Evolutionary conservation across 768 basidiomycete species (phyloP), one percentile per base, ranked within the genome.

Genomic region (Pleurotus giganteus): DNA sequence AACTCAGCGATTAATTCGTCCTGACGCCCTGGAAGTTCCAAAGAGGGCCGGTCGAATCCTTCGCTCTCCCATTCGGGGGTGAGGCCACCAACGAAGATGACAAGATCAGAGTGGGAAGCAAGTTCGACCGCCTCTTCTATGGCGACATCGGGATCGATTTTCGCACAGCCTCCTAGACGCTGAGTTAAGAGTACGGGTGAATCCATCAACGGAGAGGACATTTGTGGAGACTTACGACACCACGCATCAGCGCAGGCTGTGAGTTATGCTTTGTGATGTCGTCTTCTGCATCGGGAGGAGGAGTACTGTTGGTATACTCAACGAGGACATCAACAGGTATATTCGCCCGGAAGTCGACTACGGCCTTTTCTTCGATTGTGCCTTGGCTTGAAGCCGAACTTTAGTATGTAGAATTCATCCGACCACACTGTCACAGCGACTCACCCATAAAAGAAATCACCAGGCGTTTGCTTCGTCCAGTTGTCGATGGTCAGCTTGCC

Each of bases 61-160:
- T 89, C 88, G 57, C 81, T 83, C 69, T 90, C 87, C 83, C 84
- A 89, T 67, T 90, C 85, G 0, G 82, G 80, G 27, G 82, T 82
- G 19, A 88, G 71, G 4, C 88, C 87, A 9, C 70, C 80, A 56
- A 86, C 72, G 59, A 82, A 73, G 60, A 85, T 68, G 44, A 83
- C 86, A 37, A 75, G 76, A 65, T 88, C 85, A 15, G 72, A 75
- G 3, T 73, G 61, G 4, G 70, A 66, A 1, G 87, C 88, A 17
- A 87, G 67, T 12, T 69, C 63, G 7, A 81, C 82, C 0, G 88
- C 86, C 12, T 77, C 75, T 36, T 73, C 65, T 24, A 89, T 81
- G 1, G 83, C 84, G 47, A 72, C 58, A 19, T 84, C 81, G 0
- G 73, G 68, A 57, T 87, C 78, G 54, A 86, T 81, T 60, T 82